Conservation (phyloP, 2,329 filamentous ascomycete species). For the Talaromyces sp. region DNA sequence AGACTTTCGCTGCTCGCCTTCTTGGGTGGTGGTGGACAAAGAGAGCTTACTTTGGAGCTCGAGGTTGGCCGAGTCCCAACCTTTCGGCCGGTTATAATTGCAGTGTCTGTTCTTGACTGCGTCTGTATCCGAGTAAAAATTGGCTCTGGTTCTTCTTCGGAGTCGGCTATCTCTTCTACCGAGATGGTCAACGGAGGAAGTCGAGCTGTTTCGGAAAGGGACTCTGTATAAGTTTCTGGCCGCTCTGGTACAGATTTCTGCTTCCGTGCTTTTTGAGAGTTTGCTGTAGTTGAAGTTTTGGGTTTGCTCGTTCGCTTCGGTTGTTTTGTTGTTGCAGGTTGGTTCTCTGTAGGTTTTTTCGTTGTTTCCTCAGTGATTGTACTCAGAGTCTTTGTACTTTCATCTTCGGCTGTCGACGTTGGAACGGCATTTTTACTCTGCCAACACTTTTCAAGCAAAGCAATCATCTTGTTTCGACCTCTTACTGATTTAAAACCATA, state of each 20-base stretch:
- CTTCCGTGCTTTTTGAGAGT: neutral
- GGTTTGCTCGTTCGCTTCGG: conserved; percentile 18
- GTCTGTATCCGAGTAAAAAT: conserved; percentile 23
- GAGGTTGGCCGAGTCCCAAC: neutral
- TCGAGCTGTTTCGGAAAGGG: neutral
- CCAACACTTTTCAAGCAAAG: conserved; percentile 67
- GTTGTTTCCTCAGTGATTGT: neutral
- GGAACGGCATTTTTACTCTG: conserved; percentile 45
- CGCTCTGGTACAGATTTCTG: neutral
- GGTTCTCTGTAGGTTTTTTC: neutral
- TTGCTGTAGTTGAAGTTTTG: conserved; percentile 13
- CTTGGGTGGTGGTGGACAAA: neutral
- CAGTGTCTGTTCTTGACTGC: neutral
- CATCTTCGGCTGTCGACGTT: neutral
- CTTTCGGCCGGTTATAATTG: neutral
- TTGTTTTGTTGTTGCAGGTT: neutral
- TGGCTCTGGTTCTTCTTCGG: conserved; percentile 29
- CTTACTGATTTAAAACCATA: conserved; percentile 72
- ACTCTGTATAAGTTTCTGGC: neutral
- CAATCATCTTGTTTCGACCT: conserved; percentile 63
- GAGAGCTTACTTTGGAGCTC: conserved; percentile 9
- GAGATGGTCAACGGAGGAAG: conserved; percentile 14
- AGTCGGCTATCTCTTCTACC: conserved; percentile 35
- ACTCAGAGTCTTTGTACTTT: neutral
- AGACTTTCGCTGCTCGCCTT: conserved; percentile 20